phyloP scores from a whole-genome alignment of 306 rosid genomes.

The Rosa rugosa region DNA sequence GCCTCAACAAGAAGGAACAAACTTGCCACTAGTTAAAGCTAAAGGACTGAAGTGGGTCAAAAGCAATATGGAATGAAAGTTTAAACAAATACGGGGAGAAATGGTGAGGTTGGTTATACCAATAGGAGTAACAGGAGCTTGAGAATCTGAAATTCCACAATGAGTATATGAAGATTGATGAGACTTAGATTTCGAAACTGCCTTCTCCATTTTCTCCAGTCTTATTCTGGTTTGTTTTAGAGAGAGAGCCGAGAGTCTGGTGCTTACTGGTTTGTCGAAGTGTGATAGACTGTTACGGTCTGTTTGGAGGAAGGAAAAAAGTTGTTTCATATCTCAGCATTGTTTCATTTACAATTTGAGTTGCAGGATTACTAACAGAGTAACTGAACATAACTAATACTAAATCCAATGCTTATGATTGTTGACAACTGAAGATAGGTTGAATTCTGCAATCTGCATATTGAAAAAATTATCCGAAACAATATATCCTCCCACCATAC shows the following conservation, averaged over 20 bases:
- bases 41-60: not conserved
- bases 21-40: too few relatives aligned
- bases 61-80: not conserved
- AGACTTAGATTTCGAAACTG: slow-evolving; percentile 31
- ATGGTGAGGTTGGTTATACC: slow-evolving; percentile 30
- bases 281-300: too few relatives aligned
- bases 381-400: not conserved
- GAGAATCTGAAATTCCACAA: slow-evolving; percentile 80
- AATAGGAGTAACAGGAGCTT: slow-evolving; percentile 68
- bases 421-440: not conserved
- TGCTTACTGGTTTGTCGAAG: not conserved
- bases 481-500: not conserved
- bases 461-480: not conserved
- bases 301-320: too few relatives aligned
- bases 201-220: slow-evolving; percentile 6
- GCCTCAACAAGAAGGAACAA: not conserved
- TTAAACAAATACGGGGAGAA: not conserved
- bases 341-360: not conserved
- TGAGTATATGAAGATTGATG: slow-evolving; percentile 64
- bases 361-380: not conserved
- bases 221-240: not conserved
- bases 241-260: not conserved
- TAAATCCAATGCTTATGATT: not conserved
- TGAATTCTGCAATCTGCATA: not conserved
- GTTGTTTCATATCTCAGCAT: not conserved